Percentiles rank a stretch among this genome's conserved stretches.
phyloP scores from a whole-genome alignment of 495 filamentous ascomycete genomes.

The Pyrenula massariospora region DNA sequence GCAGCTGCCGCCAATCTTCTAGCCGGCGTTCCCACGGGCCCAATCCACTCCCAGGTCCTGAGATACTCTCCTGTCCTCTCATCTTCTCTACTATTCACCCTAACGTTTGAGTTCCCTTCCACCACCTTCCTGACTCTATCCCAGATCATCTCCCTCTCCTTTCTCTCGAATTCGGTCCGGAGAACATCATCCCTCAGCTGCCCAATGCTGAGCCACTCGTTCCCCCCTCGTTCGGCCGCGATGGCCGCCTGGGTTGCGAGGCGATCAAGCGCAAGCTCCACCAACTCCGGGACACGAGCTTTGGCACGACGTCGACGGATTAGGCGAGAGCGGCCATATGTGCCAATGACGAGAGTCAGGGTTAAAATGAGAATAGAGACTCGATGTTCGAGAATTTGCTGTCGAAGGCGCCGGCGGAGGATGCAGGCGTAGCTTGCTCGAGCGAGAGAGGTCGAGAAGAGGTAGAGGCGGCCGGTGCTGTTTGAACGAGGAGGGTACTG shows the following conservation, averaged over 20 bases:
- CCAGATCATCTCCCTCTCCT: conserved; percentile 69
- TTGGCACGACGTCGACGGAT: conserved; percentile 46
- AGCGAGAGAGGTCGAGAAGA: conserved; percentile 46
- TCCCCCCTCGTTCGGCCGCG: conserved; percentile 51
- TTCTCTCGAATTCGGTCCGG: conserved; percentile 63
- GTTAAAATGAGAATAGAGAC: conserved; percentile 71
- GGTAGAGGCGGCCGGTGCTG: conserved; percentile 51
- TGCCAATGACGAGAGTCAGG: conserved; percentile 28
- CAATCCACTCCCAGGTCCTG: conserved; percentile 94
- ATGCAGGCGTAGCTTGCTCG: conserved; percentile 66
- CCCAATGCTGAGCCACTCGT: conserved; percentile 71
- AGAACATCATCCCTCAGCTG: conserved; percentile 89
- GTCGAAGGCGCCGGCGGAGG: conserved; percentile 65
- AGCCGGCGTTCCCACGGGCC: conserved; percentile 32
- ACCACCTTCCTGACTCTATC: conserved; percentile 68
- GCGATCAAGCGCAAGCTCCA: conserved; percentile 68
- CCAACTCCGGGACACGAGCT: conserved; percentile 64
- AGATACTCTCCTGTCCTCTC: conserved; percentile 68
- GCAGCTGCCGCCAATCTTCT: conserved; percentile 25
- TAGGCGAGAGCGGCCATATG: conserved; percentile 48
- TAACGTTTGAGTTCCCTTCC: conserved; percentile 86
- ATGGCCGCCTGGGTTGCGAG: conserved; percentile 72
- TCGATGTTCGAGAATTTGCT: conserved; percentile 89
- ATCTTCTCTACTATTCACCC: conserved; percentile 71
- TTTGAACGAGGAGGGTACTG: conserved; percentile 55